Evolutionary conservation across 2,329 filamentous ascomycete genomes (phyloP).

Genomic region (Beauveria pseudobassiana): DNA sequence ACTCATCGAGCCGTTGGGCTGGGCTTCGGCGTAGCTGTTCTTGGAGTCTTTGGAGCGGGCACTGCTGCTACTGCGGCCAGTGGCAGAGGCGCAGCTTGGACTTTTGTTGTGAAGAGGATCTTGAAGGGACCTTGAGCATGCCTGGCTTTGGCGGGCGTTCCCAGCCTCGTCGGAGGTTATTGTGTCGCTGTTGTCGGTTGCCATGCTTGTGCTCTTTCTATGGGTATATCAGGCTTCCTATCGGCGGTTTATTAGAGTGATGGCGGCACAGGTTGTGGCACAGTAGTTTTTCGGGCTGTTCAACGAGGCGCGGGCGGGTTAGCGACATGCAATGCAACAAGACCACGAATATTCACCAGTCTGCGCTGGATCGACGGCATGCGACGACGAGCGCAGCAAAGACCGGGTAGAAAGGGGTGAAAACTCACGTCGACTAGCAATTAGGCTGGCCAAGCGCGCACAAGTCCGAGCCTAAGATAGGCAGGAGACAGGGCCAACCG

Average conservation of each 20-base stretch:
- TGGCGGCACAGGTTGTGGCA: constrained; percentile 25
- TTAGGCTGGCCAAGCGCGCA: constrained; percentile 9
- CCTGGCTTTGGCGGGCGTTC: constrained; percentile 41
- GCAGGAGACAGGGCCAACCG: constrained; percentile 7
- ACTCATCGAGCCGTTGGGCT: constrained; percentile 60
- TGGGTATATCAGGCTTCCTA: constrained; percentile 27
- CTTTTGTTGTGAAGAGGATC: constrained; percentile 52
- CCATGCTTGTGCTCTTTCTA: constrained; percentile 28
- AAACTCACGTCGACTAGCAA: constrained; percentile 7
- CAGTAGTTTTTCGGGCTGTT: constrained; percentile 15
- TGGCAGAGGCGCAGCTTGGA: constrained; percentile 51
- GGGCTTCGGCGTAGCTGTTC: constrained; percentile 54
- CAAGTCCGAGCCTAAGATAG: constrained; percentile 10
- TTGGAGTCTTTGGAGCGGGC: constrained; percentile 59
- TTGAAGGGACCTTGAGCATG: constrained; percentile 51
- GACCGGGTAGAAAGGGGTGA: neutral
- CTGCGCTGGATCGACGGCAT: neutral
- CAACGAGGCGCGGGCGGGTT: neutral
- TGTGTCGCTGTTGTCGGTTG: constrained; percentile 34
- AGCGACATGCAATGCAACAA: neutral
- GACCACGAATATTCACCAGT: neutral
- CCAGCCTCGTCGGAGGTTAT: constrained; percentile 34
- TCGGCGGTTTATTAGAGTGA: constrained; percentile 21
- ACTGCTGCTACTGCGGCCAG: constrained; percentile 54
- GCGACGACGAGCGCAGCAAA: neutral